Conservation (phyloP, 441 rosid species). For the Populus hybrid region DNA sequence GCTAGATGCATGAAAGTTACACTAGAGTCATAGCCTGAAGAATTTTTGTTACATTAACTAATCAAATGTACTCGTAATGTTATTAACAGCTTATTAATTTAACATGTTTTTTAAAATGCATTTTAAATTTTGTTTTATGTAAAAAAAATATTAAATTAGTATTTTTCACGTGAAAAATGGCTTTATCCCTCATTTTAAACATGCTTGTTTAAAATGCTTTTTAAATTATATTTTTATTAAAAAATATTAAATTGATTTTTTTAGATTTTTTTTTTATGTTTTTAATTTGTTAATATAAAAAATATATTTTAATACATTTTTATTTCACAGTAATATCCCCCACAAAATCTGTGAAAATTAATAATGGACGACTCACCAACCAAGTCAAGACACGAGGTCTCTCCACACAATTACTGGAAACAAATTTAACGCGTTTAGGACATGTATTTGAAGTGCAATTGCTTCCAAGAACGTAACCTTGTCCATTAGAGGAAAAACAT, state of each 20-base stretch:
- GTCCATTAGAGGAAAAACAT: background rate
- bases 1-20: constrained; percentile 14
- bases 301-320: too few relatives aligned
- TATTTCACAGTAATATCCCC: constrained; percentile 2
- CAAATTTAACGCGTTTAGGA: background rate
- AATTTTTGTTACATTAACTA: constrained; percentile 18
- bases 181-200: background rate
- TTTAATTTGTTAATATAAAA: too few relatives aligned
- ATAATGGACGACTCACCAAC: background rate
- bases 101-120: constrained; percentile 16
- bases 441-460: constrained; percentile 3
- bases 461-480: constrained; percentile 8
- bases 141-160: background rate
- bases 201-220: too few relatives aligned
- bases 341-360: constrained; percentile 26
- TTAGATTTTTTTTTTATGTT: too few relatives aligned
- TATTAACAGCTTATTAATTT: background rate
- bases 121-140: constrained; percentile 20
- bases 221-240: too few relatives aligned
- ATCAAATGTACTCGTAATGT: constrained; percentile 22
- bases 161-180: background rate
- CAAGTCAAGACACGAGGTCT: constrained; percentile 3
- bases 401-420: background rate
- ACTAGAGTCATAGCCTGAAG: constrained; percentile 12
- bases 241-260: too few relatives aligned